These are phyloP conservation scores for Boletus eberwhitei DNA, from an alignment of 768 basidiomycete species.

Conservation along the genomic window DNA sequence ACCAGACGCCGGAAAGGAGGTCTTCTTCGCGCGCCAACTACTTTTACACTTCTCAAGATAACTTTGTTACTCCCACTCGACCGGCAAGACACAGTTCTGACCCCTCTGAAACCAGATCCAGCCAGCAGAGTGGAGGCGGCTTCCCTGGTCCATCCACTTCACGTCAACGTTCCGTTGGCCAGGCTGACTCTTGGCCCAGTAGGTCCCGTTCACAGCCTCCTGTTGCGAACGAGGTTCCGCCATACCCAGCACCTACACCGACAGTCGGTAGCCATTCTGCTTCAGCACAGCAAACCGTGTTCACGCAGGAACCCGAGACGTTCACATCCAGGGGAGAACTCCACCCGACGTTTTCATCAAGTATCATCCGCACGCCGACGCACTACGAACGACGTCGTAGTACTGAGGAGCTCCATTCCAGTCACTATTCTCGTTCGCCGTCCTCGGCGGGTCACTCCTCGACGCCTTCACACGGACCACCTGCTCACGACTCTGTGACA, in stretches of 20 bases:
- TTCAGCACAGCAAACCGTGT: constrained; percentile 9
- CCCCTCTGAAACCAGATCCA: constrained; percentile 12
- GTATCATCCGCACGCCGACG: constrained; percentile 64
- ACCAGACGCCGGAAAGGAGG: constrained; percentile 23
- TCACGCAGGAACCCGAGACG: constrained; percentile 36
- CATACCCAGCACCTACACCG: constrained; percentile 30
- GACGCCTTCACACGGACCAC: constrained; percentile 16
- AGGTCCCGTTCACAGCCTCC: constrained; percentile 25
- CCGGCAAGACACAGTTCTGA: constrained; percentile 28
- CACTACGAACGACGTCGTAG: constrained; percentile 44
- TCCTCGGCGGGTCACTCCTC: constrained; percentile 16
- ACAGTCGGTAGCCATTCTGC: constrained; percentile 12
- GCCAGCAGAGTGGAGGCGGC: constrained; percentile 8
- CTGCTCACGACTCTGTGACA: constrained; percentile 19
- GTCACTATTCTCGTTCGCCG: constrained; percentile 24
- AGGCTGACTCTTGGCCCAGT: constrained; percentile 13
- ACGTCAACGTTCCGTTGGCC: constrained; percentile 14
- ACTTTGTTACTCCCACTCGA: constrained; percentile 2
- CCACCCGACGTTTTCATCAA: constrained; percentile 65
- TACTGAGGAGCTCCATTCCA: constrained; percentile 21
- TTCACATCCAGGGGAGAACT: constrained; percentile 53
- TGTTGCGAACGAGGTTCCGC: constrained; percentile 18
- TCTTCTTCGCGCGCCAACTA: constrained; percentile 15
- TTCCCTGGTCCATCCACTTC: constrained; percentile 16
- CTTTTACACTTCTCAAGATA: constrained; percentile 21